Evolutionary conservation across 768 basidiomycete species (phyloP).

Genomic region (Lanmaoa pseudosensibilis): DNA sequence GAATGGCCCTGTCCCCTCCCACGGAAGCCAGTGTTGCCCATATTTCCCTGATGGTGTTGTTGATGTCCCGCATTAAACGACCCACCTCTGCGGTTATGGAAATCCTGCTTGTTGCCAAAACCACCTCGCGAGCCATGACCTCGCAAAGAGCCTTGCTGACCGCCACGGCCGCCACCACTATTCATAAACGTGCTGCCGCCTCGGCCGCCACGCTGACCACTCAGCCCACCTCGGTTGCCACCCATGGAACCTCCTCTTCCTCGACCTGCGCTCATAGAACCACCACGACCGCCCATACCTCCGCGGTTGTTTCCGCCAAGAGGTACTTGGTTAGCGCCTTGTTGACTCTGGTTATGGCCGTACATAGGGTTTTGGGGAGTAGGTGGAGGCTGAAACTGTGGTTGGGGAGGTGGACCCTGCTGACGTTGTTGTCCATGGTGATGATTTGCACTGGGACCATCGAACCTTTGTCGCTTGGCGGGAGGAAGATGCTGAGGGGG

Average conservation of each 20-base stretch:
- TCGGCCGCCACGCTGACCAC: slow-evolving; percentile 43
- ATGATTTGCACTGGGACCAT: slow-evolving; percentile 61
- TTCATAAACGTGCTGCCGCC: slow-evolving; percentile 36
- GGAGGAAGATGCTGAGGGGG: slow-evolving; percentile 85
- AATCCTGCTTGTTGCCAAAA: slow-evolving; percentile 61
- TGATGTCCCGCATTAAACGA: slow-evolving; percentile 55
- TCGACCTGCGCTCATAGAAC: slow-evolving; percentile 31
- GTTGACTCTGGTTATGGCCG: slow-evolving; percentile 40
- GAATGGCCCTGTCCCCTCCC: slow-evolving; percentile 62
- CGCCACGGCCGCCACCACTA: slow-evolving; percentile 44
- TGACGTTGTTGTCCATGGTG: slow-evolving; percentile 41
- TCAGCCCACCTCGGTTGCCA: slow-evolving; percentile 43
- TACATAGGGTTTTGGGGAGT: slow-evolving; percentile 31
- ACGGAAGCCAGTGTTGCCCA: slow-evolving; percentile 49
- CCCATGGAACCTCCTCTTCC: slow-evolving; percentile 54
- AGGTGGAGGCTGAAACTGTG: slow-evolving; percentile 51
- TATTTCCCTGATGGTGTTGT: slow-evolving; percentile 36
- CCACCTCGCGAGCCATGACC: slow-evolving; percentile 67
- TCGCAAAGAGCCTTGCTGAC: slow-evolving; percentile 51
- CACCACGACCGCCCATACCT: slow-evolving; percentile 46
- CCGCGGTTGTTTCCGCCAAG: slow-evolving; percentile 46
- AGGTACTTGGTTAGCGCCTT: slow-evolving; percentile 41
- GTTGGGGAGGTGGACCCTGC: slow-evolving; percentile 54
- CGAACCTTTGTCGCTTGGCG: slow-evolving; percentile 88
- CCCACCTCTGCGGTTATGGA: slow-evolving; percentile 63